A percentile compares a stretch with the other conserved stretches of the same genome.
Conservation (phyloP, 2,329 filamentous ascomycete species). For the Hirsutella thompsonii region DNA sequence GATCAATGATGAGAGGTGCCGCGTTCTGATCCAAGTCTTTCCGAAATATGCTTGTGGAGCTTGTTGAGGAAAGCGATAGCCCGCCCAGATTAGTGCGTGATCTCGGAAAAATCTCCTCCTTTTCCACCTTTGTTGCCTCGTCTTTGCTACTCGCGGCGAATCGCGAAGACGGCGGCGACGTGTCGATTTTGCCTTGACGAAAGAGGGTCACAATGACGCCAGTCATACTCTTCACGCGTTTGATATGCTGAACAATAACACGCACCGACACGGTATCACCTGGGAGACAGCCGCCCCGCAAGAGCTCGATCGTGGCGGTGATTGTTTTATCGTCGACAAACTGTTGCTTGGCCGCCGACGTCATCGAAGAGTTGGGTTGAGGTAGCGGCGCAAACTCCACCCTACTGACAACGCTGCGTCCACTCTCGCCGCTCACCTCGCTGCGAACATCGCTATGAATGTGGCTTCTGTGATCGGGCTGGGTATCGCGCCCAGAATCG, state of each 20-base stretch:
- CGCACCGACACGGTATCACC: constrained; percentile 73
- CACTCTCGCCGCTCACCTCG: constrained; percentile 59
- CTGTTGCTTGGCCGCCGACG: constrained; percentile 24
- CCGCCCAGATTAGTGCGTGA: constrained; percentile 79
- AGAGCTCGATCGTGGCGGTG: constrained; percentile 70
- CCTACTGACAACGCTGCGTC: constrained; percentile 48
- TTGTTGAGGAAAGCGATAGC: constrained; percentile 72
- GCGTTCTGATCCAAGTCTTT: constrained; percentile 89
- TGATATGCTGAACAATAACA: constrained; percentile 77
- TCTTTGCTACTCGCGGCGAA: constrained; percentile 46
- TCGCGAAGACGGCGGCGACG: constrained; percentile 41
- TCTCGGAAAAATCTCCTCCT: constrained; percentile 76
- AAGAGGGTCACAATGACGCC: constrained; percentile 90
- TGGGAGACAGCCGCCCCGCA: constrained; percentile 71
- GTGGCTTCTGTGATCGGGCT: constrained; percentile 25
- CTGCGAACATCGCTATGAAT: constrained; percentile 46
- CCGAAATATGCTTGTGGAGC: constrained; percentile 83
- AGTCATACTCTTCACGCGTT: constrained; percentile 78
- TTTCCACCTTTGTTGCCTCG: constrained; percentile 54
- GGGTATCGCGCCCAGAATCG: constrained; percentile 24
- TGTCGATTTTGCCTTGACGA: constrained; percentile 81
- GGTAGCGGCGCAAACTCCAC: constrained; percentile 25
- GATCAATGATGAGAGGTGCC: constrained; percentile 79
- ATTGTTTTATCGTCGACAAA: constrained; percentile 61
- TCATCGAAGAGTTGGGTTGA: constrained; percentile 15